These are phyloP conservation scores for Nannochloropsis salina DNA, from an alignment of 108 stramenopile genomes.

Conservation along the genomic window DNA sequence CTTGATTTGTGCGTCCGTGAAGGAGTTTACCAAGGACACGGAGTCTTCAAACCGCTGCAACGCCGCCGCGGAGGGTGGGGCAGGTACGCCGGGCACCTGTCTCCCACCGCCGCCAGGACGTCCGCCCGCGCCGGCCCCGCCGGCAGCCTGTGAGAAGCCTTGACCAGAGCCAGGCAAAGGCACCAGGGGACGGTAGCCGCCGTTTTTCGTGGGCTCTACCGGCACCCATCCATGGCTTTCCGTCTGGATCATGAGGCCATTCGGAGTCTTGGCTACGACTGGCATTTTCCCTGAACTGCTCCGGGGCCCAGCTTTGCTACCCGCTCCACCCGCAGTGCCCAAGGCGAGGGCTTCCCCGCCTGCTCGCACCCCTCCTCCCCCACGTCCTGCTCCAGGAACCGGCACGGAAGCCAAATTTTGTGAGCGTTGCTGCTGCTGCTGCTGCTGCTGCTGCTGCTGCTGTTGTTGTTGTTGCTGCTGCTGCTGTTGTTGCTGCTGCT, in stretches of 20 bases:
- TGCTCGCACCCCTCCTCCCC: slow-evolving; percentile 20
- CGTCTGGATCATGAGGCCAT: neutral
- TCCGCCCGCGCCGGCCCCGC: neutral
- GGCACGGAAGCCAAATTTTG: neutral
- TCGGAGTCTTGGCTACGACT: neutral
- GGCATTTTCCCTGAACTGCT: neutral
- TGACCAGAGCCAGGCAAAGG: neutral
- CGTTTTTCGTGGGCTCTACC: neutral
- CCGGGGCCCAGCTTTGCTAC: neutral
- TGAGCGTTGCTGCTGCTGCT: neutral
- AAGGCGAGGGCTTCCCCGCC: neutral
- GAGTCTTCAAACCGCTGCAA: slow-evolving; percentile 62
- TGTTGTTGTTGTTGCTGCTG: slow-evolving; percentile 41
- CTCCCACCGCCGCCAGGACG: neutral
- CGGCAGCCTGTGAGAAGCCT: neutral
- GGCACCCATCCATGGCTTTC: neutral
- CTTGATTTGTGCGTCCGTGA: slow-evolving; percentile 78
- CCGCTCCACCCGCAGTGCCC: neutral
- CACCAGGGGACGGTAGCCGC: neutral
- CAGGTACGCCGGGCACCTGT: neutral
- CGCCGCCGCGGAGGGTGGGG: neutral
- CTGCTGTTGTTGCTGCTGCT: slow-evolving; percentile 31
- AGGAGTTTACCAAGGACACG: slow-evolving; percentile 83
- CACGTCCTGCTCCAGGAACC: neutral
- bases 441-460: slow-evolving; percentile 29